phyloP scores from a whole-genome alignment of 352 stramenopile species.

The Globisporangium cederbergense region DNA sequence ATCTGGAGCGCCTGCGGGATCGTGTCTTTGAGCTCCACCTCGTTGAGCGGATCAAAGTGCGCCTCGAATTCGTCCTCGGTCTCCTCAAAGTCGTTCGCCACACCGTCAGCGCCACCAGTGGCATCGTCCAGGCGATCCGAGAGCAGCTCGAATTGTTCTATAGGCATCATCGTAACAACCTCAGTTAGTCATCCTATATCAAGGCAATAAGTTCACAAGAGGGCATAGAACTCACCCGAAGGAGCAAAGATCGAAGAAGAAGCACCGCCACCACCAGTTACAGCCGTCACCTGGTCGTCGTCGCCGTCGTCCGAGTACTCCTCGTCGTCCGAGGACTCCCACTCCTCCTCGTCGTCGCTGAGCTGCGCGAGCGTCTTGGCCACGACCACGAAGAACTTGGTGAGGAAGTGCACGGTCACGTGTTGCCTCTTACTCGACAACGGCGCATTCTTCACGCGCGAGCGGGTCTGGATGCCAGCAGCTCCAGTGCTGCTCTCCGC shows the following conservation, averaged over 20 bases:
- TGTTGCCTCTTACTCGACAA: slow-evolving; percentile 27
- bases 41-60: slow-evolving; percentile 76
- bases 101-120: slow-evolving; percentile 24
- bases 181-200: neutral
- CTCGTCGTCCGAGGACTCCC: slow-evolving; percentile 61
- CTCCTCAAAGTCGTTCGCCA: slow-evolving; percentile 42
- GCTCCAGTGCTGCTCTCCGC: neutral
- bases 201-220: neutral
- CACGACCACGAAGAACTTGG: slow-evolving; percentile 70
- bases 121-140: slow-evolving; percentile 59
- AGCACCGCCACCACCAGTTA: neutral
- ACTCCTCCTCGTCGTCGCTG: slow-evolving; percentile 74
- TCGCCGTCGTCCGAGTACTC: slow-evolving; percentile 67
- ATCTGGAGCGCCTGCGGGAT: slow-evolving; percentile 60
- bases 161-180: slow-evolving; percentile 12
- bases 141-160: slow-evolving; percentile 67
- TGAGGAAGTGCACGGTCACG: slow-evolving; percentile 72
- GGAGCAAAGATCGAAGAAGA: slow-evolving; percentile 52
- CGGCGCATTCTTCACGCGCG: slow-evolving; percentile 42
- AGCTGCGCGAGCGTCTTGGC: slow-evolving; percentile 70
- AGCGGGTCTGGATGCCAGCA: slow-evolving; percentile 50
- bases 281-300: slow-evolving; percentile 16
- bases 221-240: slow-evolving; percentile 35
- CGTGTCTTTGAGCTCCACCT: slow-evolving; percentile 67
- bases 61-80: slow-evolving; percentile 77